Percentiles rank a stretch among this genome's conserved stretches.
These are phyloP conservation scores for Colletotrichum acutatum DNA, from an alignment of 2,329 filamentous ascomycete genomes.

Conservation along the genomic window DNA sequence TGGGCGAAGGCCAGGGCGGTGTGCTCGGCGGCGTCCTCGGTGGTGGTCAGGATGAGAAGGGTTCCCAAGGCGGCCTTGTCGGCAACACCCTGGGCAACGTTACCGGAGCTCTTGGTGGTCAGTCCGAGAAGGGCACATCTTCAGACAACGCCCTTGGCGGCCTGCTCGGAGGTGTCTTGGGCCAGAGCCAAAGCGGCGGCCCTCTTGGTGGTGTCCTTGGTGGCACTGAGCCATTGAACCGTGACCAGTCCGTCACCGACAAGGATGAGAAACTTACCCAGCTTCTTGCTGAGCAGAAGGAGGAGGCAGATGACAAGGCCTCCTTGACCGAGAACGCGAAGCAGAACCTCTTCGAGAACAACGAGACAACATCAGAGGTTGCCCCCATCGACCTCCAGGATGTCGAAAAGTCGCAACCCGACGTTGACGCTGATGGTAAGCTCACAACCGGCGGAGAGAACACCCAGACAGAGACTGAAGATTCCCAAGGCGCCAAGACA, in stretches of 20 bases:
- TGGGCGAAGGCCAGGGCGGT: slow-evolving; percentile 34
- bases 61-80: slow-evolving; percentile 9
- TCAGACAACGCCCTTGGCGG: slow-evolving; percentile 13
- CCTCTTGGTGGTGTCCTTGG: slow-evolving; percentile 24
- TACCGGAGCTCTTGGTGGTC: slow-evolving; percentile 5
- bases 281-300: slow-evolving; percentile 25
- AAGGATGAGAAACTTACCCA: slow-evolving; percentile 34
- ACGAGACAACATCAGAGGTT: slow-evolving; percentile 35
- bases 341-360: slow-evolving; percentile 34
- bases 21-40: slow-evolving; percentile 30
- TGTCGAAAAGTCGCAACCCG: slow-evolving; percentile 16
- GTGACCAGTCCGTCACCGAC: slow-evolving; percentile 25
- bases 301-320: slow-evolving; percentile 27
- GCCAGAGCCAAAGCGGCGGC: slow-evolving; percentile 17
- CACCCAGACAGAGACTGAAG: slow-evolving; percentile 34
- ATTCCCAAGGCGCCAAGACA: slow-evolving; percentile 33
- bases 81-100: neutral
- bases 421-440: slow-evolving; percentile 26
- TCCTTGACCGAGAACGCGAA: slow-evolving; percentile 33
- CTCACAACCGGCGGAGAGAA: slow-evolving; percentile 29
- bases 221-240: slow-evolving; percentile 26
- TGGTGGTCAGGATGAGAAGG: neutral
- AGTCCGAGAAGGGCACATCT: slow-evolving; percentile 11
- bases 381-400: slow-evolving; percentile 36
- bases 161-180: slow-evolving; percentile 13